These are phyloP conservation scores for Podospora sp. DNA, from an alignment of 495 filamentous ascomycete genomes.

Conservation along the genomic window DNA sequence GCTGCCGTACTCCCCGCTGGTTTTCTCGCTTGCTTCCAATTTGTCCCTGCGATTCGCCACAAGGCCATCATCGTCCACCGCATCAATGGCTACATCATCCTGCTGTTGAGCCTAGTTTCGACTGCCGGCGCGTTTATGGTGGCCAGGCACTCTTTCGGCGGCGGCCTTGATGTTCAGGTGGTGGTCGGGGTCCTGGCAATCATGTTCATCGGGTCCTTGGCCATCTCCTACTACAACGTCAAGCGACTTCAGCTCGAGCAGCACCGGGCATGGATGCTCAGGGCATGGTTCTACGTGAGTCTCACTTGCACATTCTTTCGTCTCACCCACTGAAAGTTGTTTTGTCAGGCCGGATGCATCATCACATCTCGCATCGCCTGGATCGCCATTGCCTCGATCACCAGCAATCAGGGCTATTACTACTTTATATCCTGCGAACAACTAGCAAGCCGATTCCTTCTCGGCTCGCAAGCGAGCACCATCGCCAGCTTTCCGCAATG, in stretches of 20 bases:
- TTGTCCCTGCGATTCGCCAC: slow-evolving; percentile 55
- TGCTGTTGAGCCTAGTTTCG: slow-evolving; percentile 44
- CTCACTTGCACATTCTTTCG: neutral
- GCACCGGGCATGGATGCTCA: slow-evolving; percentile 61
- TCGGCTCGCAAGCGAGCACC: neutral
- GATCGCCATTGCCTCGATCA: neutral
- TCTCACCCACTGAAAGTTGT: too few species aligned
- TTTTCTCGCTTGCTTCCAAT: slow-evolving; percentile 53
- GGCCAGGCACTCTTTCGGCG: slow-evolving; percentile 47
- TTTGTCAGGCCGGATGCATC: slow-evolving; percentile 42
- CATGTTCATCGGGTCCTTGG: slow-evolving; percentile 37
- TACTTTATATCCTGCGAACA: neutral
- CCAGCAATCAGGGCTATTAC: neutral
- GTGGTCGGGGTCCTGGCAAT: slow-evolving; percentile 41
- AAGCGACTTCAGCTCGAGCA: slow-evolving; percentile 57
- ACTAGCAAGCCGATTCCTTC: neutral
- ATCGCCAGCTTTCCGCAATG: slow-evolving; percentile 31
- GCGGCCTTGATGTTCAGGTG: slow-evolving; percentile 43
- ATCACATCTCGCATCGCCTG: slow-evolving; percentile 50
- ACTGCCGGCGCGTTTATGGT: slow-evolving; percentile 52
- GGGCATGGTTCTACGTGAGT: slow-evolving; percentile 50
- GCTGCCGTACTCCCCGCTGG: slow-evolving; percentile 49
- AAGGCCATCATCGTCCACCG: slow-evolving; percentile 51
- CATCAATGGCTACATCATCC: slow-evolving; percentile 56
- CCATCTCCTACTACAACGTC: slow-evolving; percentile 54